Evolutionary conservation across 805 yeast species (phyloP), one percentile per base, ranked within the genome.

Genomic region (Vanderwaltozyma tropicalis): DNA sequence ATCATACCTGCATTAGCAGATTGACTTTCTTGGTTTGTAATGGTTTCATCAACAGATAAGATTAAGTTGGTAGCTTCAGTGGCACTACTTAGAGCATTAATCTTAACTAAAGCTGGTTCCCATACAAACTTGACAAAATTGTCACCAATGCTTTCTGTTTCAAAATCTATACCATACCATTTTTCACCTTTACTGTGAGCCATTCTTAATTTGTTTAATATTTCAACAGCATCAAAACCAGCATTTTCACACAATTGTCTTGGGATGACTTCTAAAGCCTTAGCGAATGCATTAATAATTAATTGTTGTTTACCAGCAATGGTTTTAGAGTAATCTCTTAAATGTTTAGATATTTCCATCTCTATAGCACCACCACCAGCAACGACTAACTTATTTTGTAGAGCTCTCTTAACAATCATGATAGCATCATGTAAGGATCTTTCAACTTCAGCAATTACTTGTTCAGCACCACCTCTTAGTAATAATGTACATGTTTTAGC

Each of bases 361-460:
- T 92, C 98, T 46, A 87, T 81, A 26, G 99, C 99, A 46, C 99
- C 99, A 47, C 99, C 99, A 44, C 99, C 99, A 12, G 95, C 97
- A 41, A 92, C 98, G 48, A 92, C 78, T 21, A 75, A 67, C 54
- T 78, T 81, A 58, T 88, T 88, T 55, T 83, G 79, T 30, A 92
- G 76, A 2, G 97, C 94, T 52, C 98, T 74, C 65, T 88, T 89
- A 32, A 89, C 97, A 59, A 92, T 88, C 98, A 89, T 89, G 35
- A 92, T 86, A 35, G 98, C 98, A 65, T 92, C 99, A 57, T 92
- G 97, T 48, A 92, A 69, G 2, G 96, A 89, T 64, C 98, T 76
- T 62, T 92, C 98, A 19, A 94, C 96, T 67, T 92, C 98, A 39
- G 95, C 96, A 55, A 92, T 80, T 28, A 92, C 94, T 69, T 92